Conservation (phyloP, 371 early-diverging fungal genomes). For the Mortierella sp. region DNA sequence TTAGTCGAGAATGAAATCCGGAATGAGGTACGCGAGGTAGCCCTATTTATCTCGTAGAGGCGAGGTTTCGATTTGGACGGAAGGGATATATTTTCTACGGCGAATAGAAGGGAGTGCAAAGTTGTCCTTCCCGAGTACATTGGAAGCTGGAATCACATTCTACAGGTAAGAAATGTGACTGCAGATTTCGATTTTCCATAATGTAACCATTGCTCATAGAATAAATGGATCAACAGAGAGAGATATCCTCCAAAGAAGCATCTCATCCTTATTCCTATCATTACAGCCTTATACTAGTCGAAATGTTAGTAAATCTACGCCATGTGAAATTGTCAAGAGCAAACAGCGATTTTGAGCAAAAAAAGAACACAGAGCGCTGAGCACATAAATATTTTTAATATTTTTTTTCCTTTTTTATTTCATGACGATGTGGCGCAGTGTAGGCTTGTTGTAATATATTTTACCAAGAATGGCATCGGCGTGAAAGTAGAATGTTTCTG, state of each 20-base stretch:
- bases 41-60: background rate
- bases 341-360: background rate
- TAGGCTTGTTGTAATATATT: background rate
- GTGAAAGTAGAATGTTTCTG: no score
- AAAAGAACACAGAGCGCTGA: background rate
- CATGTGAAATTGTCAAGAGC: no score
- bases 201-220: no score
- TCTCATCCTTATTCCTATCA: no score
- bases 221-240: no score
- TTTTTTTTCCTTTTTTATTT: no score
- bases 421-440: background rate
- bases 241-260: no score
- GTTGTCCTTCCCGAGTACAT: slow-evolving; percentile 2
- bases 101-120: background rate
- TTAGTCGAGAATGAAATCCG: slow-evolving; percentile 20
- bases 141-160: slow-evolving; percentile 24
- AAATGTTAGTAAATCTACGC: no score
- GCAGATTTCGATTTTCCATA: background rate
- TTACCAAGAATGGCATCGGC: no score
- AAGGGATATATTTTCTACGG: background rate
- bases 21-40: slow-evolving; percentile 10
- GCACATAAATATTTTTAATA: background rate
- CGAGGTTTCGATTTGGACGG: slow-evolving; percentile 1
- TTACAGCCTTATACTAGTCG: no score
- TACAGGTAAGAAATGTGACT: slow-evolving; percentile 1